Evolutionary conservation across 768 basidiomycete species (phyloP), one percentile per base, ranked within the genome.

Genomic region (Porphyrellus cyaneotinctus): DNA sequence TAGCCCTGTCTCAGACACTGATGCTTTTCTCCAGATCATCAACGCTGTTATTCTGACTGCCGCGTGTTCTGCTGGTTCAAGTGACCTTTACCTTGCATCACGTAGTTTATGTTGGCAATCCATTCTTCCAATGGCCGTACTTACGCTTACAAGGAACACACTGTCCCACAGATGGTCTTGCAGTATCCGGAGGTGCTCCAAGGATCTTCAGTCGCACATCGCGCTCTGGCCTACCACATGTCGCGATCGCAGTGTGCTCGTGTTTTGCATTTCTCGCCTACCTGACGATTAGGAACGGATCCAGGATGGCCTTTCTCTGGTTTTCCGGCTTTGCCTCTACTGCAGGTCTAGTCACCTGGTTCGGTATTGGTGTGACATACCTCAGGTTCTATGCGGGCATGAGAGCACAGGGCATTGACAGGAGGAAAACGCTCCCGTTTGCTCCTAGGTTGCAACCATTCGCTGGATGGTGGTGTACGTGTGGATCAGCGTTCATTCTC

Each of bases 171-270:
- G 57, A 84, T 57, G 78, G 78, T 57, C 74, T 85, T 14, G 76
- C 83, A 2, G 56, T 75, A 46, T 72, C 74, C 17, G 77, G 79
- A 0, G 75, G 80, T 49, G 81, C 83, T 0, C 84, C 84, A 2
- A 72, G 66, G 46, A 61, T 84, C 43, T 83, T 85, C 49, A 47
- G 62, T 26, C 68, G 72, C 47, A 76, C 76, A 1, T 63, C 66
- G 13, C 54, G 55, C 8, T 51, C 59, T 8, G 73, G 82, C 33
- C 58, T 83, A 1, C 83, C 82, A 2, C 75, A 74, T 60, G 69
- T 78, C 35, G 61, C 77, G 0, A 62, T 74, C 13, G 51, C 33
- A 0, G 9, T 66, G 26, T 71, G 64, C 52, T 53, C 66, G 2
- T 51, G 56, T 28, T 72, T 75, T 43, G 66, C 70, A 0, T 50